Conservation (phyloP, 306 rosid species). For the Acacia melanoxylon region DNA sequence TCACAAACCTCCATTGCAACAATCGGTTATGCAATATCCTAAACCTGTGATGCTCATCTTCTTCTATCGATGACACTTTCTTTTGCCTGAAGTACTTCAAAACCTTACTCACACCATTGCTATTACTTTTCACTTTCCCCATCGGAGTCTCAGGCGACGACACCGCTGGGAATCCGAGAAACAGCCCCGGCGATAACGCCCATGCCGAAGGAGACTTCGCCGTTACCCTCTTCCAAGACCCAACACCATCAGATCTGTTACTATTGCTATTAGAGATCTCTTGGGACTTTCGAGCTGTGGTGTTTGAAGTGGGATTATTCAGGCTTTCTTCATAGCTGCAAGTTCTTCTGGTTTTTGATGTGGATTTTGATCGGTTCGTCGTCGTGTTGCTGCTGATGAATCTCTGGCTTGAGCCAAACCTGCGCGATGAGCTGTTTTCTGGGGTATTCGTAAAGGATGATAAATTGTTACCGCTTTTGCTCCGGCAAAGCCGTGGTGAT, state of each 20-base stretch:
- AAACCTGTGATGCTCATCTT: constrained; percentile 56
- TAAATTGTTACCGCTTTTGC: constrained; percentile 41
- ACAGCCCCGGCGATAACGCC: constrained; percentile 78
- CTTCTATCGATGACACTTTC: constrained; percentile 48
- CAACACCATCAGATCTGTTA: background rate
- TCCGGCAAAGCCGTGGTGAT: constrained; percentile 46
- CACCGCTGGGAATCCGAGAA: constrained; percentile 31
- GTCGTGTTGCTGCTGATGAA: background rate
- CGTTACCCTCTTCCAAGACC: constrained; percentile 33
- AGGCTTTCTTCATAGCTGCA: constrained; percentile 24
- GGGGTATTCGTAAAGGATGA: constrained; percentile 25
- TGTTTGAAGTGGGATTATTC: background rate
- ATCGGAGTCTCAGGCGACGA: background rate
- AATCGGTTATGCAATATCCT: constrained; percentile 57
- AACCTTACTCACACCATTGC: constrained; percentile 47
- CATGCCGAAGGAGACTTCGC: constrained; percentile 59
- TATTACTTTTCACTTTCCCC: background rate
- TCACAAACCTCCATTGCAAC: constrained; percentile 73
- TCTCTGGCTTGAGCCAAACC: constrained; percentile 36
- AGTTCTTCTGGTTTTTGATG: constrained; percentile 42
- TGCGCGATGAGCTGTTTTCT: constrained; percentile 28
- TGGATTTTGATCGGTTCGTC: constrained; percentile 50
- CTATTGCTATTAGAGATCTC: constrained; percentile 24
- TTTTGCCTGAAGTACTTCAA: constrained; percentile 63
- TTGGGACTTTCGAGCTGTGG: constrained; percentile 5